These are phyloP conservation scores for Phaffomyces thermotolerans DNA, from an alignment of 805 yeast species.

Conservation along the genomic window DNA sequence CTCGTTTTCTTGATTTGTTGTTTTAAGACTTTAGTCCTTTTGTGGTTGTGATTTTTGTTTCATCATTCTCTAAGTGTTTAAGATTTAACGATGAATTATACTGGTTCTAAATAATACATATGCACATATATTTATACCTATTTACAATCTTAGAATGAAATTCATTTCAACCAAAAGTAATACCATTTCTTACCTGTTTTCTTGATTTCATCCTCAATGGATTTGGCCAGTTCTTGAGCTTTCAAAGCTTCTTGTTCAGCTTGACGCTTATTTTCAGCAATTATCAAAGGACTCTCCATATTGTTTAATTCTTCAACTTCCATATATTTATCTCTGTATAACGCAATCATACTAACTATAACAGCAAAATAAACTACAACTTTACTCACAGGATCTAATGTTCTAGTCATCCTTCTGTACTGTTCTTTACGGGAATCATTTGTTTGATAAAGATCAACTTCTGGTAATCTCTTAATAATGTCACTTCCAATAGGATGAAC, in stretches of 20 bases:
- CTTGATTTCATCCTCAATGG: not conserved
- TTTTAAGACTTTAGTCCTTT: too few relatives aligned
- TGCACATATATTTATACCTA: not conserved
- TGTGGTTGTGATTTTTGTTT: too few relatives aligned
- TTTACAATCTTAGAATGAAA: not conserved
- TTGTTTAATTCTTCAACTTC: constrained; percentile 34
- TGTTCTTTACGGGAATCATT: constrained; percentile 37
- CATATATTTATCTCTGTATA: constrained; percentile 46
- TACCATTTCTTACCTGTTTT: constrained; percentile 18
- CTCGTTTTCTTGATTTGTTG: too few relatives aligned
- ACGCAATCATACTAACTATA: constrained; percentile 42
- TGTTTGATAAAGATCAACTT: constrained; percentile 34
- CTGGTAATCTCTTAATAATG: constrained; percentile 27
- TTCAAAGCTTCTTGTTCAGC: constrained; percentile 7
- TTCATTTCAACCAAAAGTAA: constrained; percentile 21
- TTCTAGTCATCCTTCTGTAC: constrained; percentile 39
- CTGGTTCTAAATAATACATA: not conserved
- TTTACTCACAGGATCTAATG: constrained; percentile 52
- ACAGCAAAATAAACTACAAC: constrained; percentile 42
- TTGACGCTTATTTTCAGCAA: constrained; percentile 29
- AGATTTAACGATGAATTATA: not conserved
- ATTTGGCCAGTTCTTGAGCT: constrained; percentile 5
- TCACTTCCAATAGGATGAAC: constrained; percentile 11
- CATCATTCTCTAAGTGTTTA: too few relatives aligned
- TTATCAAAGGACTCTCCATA: constrained; percentile 30